Percentiles rank a stretch among this genome's conserved stretches.
Conservation (phyloP, 352 stramenopile genomes). For the Phytophthora palmivora region DNA sequence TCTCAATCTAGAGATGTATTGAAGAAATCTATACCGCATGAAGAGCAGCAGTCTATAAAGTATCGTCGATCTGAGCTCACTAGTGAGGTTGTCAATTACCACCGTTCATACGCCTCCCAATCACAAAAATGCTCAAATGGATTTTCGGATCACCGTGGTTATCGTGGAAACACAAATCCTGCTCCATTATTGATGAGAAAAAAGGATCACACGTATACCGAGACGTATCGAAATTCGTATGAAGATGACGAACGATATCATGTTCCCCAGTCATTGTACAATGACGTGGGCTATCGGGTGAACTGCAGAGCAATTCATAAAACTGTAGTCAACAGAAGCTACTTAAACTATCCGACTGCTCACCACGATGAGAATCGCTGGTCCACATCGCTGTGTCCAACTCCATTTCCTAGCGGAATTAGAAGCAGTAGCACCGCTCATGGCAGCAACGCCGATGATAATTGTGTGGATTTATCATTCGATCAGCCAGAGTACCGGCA, state of each 20-base stretch:
- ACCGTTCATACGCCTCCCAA: neutral
- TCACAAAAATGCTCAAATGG: neutral
- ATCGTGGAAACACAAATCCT: conserved; percentile 1
- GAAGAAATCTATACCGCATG: neutral
- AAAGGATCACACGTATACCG: neutral
- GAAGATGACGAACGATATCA: neutral
- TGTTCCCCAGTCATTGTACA: neutral
- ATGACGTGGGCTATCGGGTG: neutral
- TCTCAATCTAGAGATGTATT: neutral
- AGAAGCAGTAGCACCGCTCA: neutral
- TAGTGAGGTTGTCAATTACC: neutral
- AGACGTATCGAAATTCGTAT: neutral
- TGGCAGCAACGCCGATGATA: neutral
- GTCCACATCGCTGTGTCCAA: neutral
- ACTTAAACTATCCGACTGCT: neutral
- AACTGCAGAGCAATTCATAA: neutral
- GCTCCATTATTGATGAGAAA: neutral
- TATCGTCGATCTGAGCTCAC: neutral
- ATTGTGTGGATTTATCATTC: neutral
- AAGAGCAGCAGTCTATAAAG: neutral
- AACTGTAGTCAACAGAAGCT: neutral
- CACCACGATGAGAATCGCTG: conserved; percentile 1
- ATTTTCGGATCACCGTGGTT: neutral
- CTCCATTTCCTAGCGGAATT: neutral
- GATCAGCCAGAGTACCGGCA: neutral